A percentile compares a stretch with the other conserved stretches of the same genome.
Evolutionary conservation across 305 asterid species (phyloP).

Genomic region (Fraxinus angustifolia): DNA sequence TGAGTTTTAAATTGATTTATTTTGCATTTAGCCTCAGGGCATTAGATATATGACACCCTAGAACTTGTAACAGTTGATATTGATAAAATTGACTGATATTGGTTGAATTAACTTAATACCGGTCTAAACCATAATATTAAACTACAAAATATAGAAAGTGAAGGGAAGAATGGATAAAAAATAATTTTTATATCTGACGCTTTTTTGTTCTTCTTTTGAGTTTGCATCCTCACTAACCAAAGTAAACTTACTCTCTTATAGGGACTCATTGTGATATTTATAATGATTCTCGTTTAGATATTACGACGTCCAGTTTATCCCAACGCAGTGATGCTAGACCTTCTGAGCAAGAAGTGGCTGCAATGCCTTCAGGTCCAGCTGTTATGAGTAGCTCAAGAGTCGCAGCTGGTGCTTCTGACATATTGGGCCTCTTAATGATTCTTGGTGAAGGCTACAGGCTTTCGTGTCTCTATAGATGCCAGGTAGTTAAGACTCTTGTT

Average conservation of each 20-base stretch:
- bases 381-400: slow-evolving; percentile 45
- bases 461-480: slow-evolving; percentile 73
- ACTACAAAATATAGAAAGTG: neutral
- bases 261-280: slow-evolving; percentile 56
- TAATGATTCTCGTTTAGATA: slow-evolving; percentile 66
- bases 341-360: slow-evolving; percentile 58
- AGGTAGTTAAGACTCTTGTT: slow-evolving; percentile 40
- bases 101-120: slow-evolving; percentile 8
- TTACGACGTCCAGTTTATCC: slow-evolving; percentile 47
- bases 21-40: neutral
- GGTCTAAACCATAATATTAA: neutral
- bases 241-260: slow-evolving; percentile 29
- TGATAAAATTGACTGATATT: slow-evolving; percentile 10
- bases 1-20: neutral
- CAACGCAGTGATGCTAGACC: slow-evolving; percentile 49
- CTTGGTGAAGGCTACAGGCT: slow-evolving; percentile 93
- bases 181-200: slow-evolving; percentile 9
- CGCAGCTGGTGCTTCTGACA: slow-evolving; percentile 66
- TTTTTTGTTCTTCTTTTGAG: slow-evolving; percentile 10
- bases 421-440: slow-evolving; percentile 65
- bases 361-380: slow-evolving; percentile 43
- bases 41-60: neutral
- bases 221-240: slow-evolving; percentile 11
- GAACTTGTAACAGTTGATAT: slow-evolving; percentile 6
- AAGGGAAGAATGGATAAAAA: slow-evolving; percentile 2